Base-by-base conservation (phyloP, 2,329 filamentous ascomycete genomes). In the Claviceps monticola region DNA sequence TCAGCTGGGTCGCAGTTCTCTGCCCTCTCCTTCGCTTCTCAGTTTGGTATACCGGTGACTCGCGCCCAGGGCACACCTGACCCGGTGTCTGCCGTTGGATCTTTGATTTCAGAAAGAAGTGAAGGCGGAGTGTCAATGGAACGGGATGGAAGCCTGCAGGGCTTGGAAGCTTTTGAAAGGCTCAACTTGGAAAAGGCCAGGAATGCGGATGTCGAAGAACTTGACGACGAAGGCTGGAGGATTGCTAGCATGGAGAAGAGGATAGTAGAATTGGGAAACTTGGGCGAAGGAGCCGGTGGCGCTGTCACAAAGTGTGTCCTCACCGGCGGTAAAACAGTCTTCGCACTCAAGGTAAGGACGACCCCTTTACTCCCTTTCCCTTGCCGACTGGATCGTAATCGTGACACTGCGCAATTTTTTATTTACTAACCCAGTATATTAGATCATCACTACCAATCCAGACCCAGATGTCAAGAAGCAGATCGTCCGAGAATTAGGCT, bases 401-500 rank as follows among this genome's bases (percentile, higher is more conserved):
- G 37, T 42, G 37, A 42, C 34, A 11, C 23, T 26, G 17, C 46
- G 21, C 37, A 23, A 38, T 44, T 55, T 57, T 51, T 57, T 38
- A 48, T 57, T 60, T 55, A 58, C 52, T 36, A 51, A 13, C 14
- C n/a, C 8, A 37, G 13, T 23, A 44, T 37, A 41, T 29, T 56
- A 95, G 91, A 86, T 98, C 63, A 98, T 98, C 65, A 98, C 93
- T 2, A 96, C 93, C 37, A 95, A 97, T 65, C 93, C 93, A 2
- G 93, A 98, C 60, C 91, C 93, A 13, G 91, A 96, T 64, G 88
- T 97, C 55, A 97, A 96, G 75, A 96, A 95, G 66, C 93, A 98
- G 69, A 98, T 98, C 60, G 80, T 97, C 54, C 86, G 93, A 63
- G 93, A 98, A 67, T 76, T 98, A 50, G 88, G 87, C 56, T 98